Conservation (phyloP, 345 rosid genomes). For the Crucihimalaya himalaica region DNA sequence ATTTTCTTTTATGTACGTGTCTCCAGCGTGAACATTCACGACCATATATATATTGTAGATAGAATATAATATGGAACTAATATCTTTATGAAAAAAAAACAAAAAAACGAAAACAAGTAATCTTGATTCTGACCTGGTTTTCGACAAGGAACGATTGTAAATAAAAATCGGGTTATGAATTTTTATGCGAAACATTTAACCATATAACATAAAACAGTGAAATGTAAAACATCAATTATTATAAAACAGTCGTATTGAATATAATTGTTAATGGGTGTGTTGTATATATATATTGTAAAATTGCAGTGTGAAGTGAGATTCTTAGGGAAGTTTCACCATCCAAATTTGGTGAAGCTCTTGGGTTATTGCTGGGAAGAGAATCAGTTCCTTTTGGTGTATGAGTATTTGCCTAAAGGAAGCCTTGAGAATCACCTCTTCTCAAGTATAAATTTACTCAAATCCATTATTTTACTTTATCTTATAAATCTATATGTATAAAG, state of each 20-base stretch:
- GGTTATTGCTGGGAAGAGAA: conserved; percentile 85
- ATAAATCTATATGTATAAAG: not conserved
- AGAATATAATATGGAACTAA: not conserved
- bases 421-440: conserved; percentile 75
- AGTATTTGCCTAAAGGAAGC: conserved; percentile 75
- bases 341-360: conserved; percentile 74
- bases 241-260: not conserved
- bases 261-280: not conserved
- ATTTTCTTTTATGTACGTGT: not conserved
- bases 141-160: conserved; percentile 1
- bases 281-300: conserved; percentile 5
- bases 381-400: conserved; percentile 74
- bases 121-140: conserved; percentile 16
- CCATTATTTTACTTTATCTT: not conserved
- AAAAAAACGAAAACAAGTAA: not conserved
- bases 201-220: not conserved
- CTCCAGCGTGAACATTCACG: not conserved
- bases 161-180: not conserved
- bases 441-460: conserved; percentile 45
- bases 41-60: conserved; percentile 3
- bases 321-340: conserved; percentile 79
- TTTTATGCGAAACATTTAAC: not conserved
- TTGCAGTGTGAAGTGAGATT: conserved; percentile 78
- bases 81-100: not conserved
- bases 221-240: not conserved